These are phyloP conservation scores for Fusarium sp. DNA, from an alignment of 2,329 filamentous ascomycete genomes.

Conservation along the genomic window DNA sequence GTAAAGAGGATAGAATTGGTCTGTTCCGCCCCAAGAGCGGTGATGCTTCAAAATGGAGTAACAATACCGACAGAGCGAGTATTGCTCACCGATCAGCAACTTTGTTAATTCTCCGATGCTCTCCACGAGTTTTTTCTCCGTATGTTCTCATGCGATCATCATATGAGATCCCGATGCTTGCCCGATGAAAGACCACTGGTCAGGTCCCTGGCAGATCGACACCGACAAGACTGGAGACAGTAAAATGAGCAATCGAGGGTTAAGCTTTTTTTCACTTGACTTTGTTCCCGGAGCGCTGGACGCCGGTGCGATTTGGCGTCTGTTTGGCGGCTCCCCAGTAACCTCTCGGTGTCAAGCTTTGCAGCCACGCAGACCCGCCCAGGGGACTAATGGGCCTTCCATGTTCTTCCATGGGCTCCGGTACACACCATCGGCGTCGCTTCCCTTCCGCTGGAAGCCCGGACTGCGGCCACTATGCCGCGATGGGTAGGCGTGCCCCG, in stretches of 20 bases:
- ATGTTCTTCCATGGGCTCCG: slow-evolving; percentile 44
- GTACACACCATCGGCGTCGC: slow-evolving; percentile 37
- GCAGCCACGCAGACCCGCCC: slow-evolving; percentile 34
- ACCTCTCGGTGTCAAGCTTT: slow-evolving; percentile 26
- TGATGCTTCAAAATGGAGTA: background rate
- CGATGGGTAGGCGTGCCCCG: slow-evolving; percentile 41
- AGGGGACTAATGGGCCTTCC: slow-evolving; percentile 42
- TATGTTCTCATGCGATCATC: slow-evolving; percentile 19
- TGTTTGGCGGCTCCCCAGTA: slow-evolving; percentile 26
- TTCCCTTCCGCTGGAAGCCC: slow-evolving; percentile 47
- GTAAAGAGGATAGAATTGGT: slow-evolving; percentile 12
- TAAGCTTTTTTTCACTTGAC: slow-evolving; percentile 41
- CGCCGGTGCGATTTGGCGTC: slow-evolving; percentile 35
- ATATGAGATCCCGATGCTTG: slow-evolving; percentile 35
- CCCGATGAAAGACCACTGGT: slow-evolving; percentile 25
- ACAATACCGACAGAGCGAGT: slow-evolving; percentile 9
- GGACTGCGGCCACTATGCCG: slow-evolving; percentile 46
- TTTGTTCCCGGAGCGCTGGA: slow-evolving; percentile 42
- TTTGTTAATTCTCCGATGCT: slow-evolving; percentile 23
- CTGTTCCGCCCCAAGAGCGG: slow-evolving; percentile 9
- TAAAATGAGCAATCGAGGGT: slow-evolving; percentile 43
- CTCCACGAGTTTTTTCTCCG: slow-evolving; percentile 22
- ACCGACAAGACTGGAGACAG: slow-evolving; percentile 30
- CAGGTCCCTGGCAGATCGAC: slow-evolving; percentile 36
- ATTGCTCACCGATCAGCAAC: background rate